A percentile compares a stretch with the other conserved stretches of the same genome.
These are phyloP conservation scores for Penicillium sp. DNA, from an alignment of 2,329 filamentous ascomycete species.

Conservation along the genomic window DNA sequence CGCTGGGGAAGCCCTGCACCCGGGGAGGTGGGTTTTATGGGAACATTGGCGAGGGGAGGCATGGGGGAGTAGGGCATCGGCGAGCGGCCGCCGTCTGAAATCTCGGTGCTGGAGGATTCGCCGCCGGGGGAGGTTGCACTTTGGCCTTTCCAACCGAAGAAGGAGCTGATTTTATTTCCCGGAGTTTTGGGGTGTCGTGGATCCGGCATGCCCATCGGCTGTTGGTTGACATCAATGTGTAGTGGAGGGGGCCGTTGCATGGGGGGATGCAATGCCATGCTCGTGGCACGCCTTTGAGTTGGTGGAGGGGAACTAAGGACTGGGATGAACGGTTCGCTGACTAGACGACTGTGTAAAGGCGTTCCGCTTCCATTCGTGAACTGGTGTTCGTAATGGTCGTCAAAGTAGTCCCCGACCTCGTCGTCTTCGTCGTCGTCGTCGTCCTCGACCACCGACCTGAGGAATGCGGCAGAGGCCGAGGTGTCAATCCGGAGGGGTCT, in stretches of 20 bases:
- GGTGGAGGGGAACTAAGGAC: constrained; percentile 66
- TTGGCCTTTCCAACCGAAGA: constrained; percentile 59
- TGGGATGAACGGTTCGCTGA: constrained; percentile 46
- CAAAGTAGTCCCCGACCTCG: constrained; percentile 24
- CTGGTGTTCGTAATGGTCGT: constrained; percentile 24
- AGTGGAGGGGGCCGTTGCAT: constrained; percentile 39
- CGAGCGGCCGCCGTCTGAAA: constrained; percentile 56
- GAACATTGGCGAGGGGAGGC: constrained; percentile 32
- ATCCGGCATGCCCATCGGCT: constrained; percentile 29
- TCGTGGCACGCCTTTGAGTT: constrained; percentile 40
- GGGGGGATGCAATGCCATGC: constrained; percentile 43
- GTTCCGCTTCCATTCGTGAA: constrained; percentile 36
- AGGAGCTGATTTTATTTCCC: constrained; percentile 55
- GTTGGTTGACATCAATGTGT: constrained; percentile 39
- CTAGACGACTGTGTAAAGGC: constrained; percentile 37
- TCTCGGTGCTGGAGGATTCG: constrained; percentile 57
- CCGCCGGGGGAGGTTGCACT: constrained; percentile 48
- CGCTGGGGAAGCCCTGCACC: constrained; percentile 42
- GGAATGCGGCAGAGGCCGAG: constrained; percentile 22
- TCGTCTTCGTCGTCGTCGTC: constrained; percentile 25
- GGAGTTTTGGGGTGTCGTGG: constrained; percentile 47
- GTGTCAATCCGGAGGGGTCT: constrained; percentile 32
- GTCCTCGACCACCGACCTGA: constrained; percentile 20
- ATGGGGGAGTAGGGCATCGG: constrained; percentile 55
- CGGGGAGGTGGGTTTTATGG: constrained; percentile 40